A percentile compares a stretch with the other conserved stretches of the same genome.
phyloP scores from a whole-genome alignment of 2,329 filamentous ascomycete genomes.

The Tolypocladium guangdongense region DNA sequence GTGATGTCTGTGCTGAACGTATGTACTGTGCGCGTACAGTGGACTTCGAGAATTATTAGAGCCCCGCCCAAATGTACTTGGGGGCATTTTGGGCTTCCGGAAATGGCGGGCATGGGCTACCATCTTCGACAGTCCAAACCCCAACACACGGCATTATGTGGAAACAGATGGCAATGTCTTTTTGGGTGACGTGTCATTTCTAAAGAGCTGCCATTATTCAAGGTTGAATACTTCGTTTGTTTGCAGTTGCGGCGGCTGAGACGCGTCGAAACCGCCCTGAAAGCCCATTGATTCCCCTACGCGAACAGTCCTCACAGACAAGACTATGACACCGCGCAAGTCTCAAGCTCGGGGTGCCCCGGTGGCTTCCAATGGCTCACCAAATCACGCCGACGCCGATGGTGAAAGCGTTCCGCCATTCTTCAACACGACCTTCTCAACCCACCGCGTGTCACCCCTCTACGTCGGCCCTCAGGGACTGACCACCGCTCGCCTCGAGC shows the following conservation, averaged over 20 bases:
- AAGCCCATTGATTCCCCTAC: neutral
- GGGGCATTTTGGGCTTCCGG: too few relatives aligned
- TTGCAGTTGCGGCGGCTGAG: neutral
- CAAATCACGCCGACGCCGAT: slow-evolving; percentile 4
- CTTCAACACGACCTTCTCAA: slow-evolving; percentile 49
- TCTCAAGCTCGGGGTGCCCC: neutral
- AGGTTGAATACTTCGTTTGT: too few relatives aligned
- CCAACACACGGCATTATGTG: neutral
- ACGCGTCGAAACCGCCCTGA: neutral
- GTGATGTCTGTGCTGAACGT: too few relatives aligned
- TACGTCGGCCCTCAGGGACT: slow-evolving; percentile 33
- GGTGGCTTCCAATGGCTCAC: neutral
- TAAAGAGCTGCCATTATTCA: too few relatives aligned
- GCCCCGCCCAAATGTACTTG: too few relatives aligned
- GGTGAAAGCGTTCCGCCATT: slow-evolving; percentile 28
- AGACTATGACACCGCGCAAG: neutral
- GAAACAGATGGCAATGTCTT: neutral
- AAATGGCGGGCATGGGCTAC: too few relatives aligned
- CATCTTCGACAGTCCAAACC: too few relatives aligned
- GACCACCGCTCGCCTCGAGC: slow-evolving; percentile 24
- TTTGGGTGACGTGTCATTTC: neutral
- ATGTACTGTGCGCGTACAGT: too few relatives aligned
- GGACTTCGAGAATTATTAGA: too few relatives aligned
- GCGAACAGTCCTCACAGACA: neutral
- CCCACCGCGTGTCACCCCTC: slow-evolving; percentile 43